Conservation (phyloP, 2,329 filamentous ascomycete species). For the Xylariales sp. region DNA sequence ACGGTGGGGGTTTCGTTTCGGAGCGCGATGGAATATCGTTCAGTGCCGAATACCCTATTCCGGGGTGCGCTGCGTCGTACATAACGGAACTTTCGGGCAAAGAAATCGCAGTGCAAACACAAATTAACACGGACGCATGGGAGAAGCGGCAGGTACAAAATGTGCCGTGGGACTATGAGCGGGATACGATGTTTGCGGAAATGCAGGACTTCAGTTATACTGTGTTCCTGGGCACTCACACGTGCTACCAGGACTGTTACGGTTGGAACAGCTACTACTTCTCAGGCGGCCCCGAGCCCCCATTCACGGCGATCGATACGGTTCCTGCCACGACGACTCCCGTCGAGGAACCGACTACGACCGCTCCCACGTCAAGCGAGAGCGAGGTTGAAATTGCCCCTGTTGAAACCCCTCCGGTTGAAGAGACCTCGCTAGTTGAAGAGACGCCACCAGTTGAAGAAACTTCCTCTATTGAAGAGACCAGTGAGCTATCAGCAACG, state of each 20-base stretch:
- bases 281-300: constrained; percentile 17
- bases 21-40: constrained; percentile 30
- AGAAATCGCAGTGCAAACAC: constrained; percentile 30
- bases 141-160: constrained; percentile 30
- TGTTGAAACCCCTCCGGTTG: neutral
- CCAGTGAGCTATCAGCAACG: neutral
- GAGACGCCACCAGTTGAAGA: neutral
- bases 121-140: constrained; percentile 29
- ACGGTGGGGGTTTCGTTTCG: constrained; percentile 9
- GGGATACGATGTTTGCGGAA: constrained; percentile 32
- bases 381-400: neutral
- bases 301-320: constrained; percentile 16
- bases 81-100: constrained; percentile 27
- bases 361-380: neutral
- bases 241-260: constrained; percentile 27
- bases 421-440: neutral
- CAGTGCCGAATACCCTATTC: constrained; percentile 25
- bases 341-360: constrained; percentile 6
- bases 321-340: constrained; percentile 19
- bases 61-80: constrained; percentile 28
- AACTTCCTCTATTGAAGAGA: constrained; percentile 6
- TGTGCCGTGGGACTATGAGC: constrained; percentile 30
- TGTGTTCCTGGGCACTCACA: constrained; percentile 34
- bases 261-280: constrained; percentile 32
- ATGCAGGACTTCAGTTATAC: constrained; percentile 21